Evolutionary conservation across 2,329 filamentous ascomycete species (phyloP), one percentile per base, ranked within the genome.

Genomic region (Colletotrichum magnum): DNA sequence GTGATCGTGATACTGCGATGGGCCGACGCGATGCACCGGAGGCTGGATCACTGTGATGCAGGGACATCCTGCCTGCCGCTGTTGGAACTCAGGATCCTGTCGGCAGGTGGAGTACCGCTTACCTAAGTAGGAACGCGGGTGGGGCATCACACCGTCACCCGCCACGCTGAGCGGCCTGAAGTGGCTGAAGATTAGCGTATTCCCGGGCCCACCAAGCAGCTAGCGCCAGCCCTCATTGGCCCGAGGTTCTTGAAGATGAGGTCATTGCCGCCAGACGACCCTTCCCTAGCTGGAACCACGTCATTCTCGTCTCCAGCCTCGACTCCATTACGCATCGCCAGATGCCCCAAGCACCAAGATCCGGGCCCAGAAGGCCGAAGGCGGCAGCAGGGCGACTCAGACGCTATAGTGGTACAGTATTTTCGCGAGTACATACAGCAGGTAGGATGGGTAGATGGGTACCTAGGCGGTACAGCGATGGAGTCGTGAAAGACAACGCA

Each of bases 261-360:
- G 67, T 69, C 67, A 69, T 69, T 4, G 43, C 18, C 26, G 6
- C 41, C 50, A 36, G 45, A n/a, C 52, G 52, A 36, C 21, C 32
- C 18, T 45, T 32, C 26, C 15, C 13, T 6, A 64, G 54, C 60
- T 65, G 66, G 62, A 52, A 66, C 67, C 67, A 69, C 67, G 67
- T 69, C 67, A 69, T 69, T 58, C 36, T 67, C 62, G 28, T 58
- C 36, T 56, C 24, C 41, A 64, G 66, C 61, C 66, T 13, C 58
- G 18, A 52, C 45, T n/a, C 28, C 66, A 61, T 69, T 69, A 67
- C 66, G 66, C 61, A 66, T 69, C 61, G 54, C 43, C 61, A 64
- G 54, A 48, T 50, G 47, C 21, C 32, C 47, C 47, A 50, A 50
- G 47, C 47, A n/a, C 45, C 15, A 36, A 36, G 32, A 36, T 36